These are phyloP conservation scores for Speleostelium caveatum DNA, from an alignment of 78 protist species.

Conservation along the genomic window DNA sequence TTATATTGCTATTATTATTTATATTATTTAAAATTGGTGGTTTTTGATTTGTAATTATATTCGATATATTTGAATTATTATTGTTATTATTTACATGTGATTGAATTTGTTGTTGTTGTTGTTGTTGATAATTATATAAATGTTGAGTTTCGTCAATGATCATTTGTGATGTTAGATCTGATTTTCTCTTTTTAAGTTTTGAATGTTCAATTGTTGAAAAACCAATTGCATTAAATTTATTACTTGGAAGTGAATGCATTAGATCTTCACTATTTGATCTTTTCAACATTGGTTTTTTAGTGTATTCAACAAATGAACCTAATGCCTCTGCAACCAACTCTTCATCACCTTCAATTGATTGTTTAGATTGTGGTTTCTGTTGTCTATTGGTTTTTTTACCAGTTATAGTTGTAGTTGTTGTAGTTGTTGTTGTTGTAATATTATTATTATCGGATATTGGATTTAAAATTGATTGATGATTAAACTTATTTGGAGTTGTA, in stretches of 20 bases:
- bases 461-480: not conserved
- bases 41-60: not conserved
- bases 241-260: not conserved
- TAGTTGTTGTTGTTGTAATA: not conserved
- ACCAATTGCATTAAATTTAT: not conserved
- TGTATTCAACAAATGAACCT: slow-evolving; percentile 53
- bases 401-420: not conserved
- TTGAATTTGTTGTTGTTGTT: slow-evolving; percentile 7
- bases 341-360: slow-evolving; percentile 36
- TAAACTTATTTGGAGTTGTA: not conserved
- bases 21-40: not conserved
- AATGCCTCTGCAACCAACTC: slow-evolving; percentile 58
- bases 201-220: not conserved
- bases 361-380: not conserved
- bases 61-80: not conserved
- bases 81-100: not conserved
- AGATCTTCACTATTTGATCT: slow-evolving; percentile 63
- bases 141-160: not conserved
- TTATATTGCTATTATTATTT: not conserved
- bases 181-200: not conserved
- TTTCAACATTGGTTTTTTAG: slow-evolving; percentile 33
- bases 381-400: not conserved
- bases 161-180: not conserved
- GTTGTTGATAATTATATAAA: not conserved
- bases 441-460: not conserved